Percentiles rank a stretch among this genome's conserved stretches.
phyloP scores from a whole-genome alignment of 2,329 filamentous ascomycete genomes.

The Capronia epimyces region DNA sequence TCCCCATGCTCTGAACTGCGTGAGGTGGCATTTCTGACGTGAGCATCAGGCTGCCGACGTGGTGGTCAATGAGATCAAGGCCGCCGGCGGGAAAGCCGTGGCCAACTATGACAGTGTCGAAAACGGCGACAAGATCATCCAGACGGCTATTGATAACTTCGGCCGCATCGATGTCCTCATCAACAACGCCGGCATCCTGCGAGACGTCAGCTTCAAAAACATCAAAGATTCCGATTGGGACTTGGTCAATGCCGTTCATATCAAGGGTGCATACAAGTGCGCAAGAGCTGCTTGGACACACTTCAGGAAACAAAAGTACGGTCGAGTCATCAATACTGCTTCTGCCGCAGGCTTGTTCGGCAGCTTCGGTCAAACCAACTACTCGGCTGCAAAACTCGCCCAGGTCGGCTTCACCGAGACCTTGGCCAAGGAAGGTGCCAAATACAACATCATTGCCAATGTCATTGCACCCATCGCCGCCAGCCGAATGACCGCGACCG shows the following conservation, averaged over 20 bases:
- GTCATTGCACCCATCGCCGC: conserved; percentile 93
- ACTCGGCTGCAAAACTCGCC: conserved; percentile 91
- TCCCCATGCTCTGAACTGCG: conserved; percentile 62
- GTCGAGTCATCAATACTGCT: conserved; percentile 90
- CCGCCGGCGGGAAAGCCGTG: conserved; percentile 87
- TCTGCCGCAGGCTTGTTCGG: conserved; percentile 95
- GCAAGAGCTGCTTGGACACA: conserved; percentile 91
- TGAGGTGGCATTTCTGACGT: conserved; percentile 52
- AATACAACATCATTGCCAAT: conserved; percentile 97
- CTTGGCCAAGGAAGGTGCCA: conserved; percentile 90
- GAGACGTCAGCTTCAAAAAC: conserved; percentile 97
- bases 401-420: conserved; percentile 98
- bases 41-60: conserved; percentile 52
- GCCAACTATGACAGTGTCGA: conserved; percentile 87
- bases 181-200: conserved; percentile 95
- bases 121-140: conserved; percentile 90
- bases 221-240: conserved; percentile 98
- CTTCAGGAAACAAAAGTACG: conserved; percentile 98
- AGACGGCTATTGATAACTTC: conserved; percentile 46
- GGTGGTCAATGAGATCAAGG: conserved; percentile 54
- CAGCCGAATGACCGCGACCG: conserved; percentile 88
- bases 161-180: conserved; percentile 84
- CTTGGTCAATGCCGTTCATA: conserved; percentile 84
- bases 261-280: conserved; percentile 92
- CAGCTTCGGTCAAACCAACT: conserved; percentile 93